phyloP scores from a whole-genome alignment of 768 basidiomycete genomes.

The Tephrocybe sp. region DNA sequence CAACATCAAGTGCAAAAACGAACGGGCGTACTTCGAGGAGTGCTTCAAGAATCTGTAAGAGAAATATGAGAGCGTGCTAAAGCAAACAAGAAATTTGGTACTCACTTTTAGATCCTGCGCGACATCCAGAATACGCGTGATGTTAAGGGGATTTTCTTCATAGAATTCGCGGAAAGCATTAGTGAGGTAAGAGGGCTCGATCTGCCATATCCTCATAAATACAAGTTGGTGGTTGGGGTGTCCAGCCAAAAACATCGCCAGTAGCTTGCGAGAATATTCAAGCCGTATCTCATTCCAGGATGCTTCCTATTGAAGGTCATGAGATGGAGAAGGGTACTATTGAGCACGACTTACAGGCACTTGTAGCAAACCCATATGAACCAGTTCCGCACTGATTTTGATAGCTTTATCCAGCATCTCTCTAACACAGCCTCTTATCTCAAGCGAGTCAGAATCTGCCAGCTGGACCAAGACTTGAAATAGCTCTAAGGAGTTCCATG shows the following conservation, averaged over 20 bases:
- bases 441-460: conserved; percentile 67
- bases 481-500: conserved; percentile 93
- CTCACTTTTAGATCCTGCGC: conserved; percentile 91
- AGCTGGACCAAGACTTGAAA: conserved; percentile 85
- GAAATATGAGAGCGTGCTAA: neutral
- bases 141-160: conserved; percentile 87
- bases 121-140: conserved; percentile 92
- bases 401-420: conserved; percentile 95
- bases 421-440: conserved; percentile 74
- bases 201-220: conserved; percentile 96
- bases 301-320: conserved; percentile 52
- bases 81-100: conserved; percentile 6
- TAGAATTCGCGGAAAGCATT: conserved; percentile 92
- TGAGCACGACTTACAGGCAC: conserved; percentile 65
- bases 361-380: conserved; percentile 90
- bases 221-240: conserved; percentile 96
- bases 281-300: conserved; percentile 85
- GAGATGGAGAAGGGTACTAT: conserved; percentile 2
- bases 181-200: conserved; percentile 82
- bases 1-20: conserved; percentile 90
- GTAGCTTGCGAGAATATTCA: conserved; percentile 84
- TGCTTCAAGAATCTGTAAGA: conserved; percentile 80
- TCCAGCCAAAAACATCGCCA: conserved; percentile 88
- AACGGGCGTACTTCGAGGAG: conserved; percentile 88
- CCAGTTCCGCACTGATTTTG: conserved; percentile 91